Conservation (phyloP, 306 rosid species). For the Cucumis cinereus region DNA sequence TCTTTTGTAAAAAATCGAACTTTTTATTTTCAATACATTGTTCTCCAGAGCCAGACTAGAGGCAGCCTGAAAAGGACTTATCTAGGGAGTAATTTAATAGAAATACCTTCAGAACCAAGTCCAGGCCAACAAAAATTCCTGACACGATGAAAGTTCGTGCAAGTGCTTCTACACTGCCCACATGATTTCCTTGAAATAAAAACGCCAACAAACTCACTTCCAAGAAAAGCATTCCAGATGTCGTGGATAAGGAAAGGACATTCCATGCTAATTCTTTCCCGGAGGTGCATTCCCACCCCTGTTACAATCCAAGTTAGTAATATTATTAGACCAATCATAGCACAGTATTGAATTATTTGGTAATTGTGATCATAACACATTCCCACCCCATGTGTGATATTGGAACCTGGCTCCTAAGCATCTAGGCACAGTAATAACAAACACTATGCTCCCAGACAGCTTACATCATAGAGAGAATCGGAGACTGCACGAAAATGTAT, state of each 20-base stretch:
- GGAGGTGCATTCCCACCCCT: conserved; percentile 83
- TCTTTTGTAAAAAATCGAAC: not conserved
- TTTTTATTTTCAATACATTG: not conserved
- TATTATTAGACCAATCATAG: not conserved
- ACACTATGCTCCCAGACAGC: not conserved
- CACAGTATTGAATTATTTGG: not conserved
- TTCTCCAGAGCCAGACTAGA: not conserved
- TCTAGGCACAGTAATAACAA: not conserved
- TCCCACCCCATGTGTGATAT: not conserved
- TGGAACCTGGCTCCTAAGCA: not conserved
- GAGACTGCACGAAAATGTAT: not conserved
- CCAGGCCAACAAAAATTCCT: conserved; percentile 69
- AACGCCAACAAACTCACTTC: conserved; percentile 98
- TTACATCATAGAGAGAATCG: not conserved
- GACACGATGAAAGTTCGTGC: conserved; percentile 71
- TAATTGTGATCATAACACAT: not conserved
- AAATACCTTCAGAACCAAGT: conserved; percentile 67
- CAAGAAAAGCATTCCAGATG: conserved; percentile 89
- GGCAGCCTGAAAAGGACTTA: not conserved
- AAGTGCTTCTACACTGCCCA: conserved; percentile 62
- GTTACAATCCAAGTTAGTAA: conserved; percentile 6
- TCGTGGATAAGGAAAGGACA: conserved; percentile 62
- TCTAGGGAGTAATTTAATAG: not conserved
- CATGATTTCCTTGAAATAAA: conserved; percentile 76
- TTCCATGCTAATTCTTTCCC: conserved; percentile 68